Conservation (phyloP, 495 filamentous ascomycete species). For the Lasiosphaeria hispida region DNA sequence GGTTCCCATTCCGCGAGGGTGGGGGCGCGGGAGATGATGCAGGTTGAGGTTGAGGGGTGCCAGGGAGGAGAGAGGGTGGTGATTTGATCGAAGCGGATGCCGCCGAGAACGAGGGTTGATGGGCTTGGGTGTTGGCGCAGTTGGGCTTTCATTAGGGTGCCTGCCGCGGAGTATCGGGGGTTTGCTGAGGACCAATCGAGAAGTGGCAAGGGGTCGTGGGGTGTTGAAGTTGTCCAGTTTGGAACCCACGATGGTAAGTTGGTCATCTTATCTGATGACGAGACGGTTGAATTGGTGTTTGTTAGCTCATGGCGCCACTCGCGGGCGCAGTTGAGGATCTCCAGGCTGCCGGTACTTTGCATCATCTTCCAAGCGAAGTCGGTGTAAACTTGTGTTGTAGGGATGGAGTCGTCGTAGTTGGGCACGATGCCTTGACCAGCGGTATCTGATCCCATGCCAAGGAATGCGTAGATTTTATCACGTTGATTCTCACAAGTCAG, state of each 20-base stretch:
- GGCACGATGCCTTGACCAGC: neutral
- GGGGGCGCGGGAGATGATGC: neutral
- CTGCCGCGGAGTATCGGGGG: neutral
- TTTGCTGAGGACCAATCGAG: neutral
- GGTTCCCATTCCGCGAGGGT: neutral
- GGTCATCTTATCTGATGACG: neutral
- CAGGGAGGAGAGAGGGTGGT: neutral
- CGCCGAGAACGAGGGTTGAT: neutral
- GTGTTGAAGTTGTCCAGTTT: neutral
- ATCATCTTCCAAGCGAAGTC: neutral
- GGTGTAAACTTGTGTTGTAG: neutral
- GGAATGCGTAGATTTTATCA: neutral
- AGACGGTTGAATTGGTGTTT: too few species aligned
- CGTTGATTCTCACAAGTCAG: neutral
- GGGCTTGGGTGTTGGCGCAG: neutral
- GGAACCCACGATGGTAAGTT: neutral
- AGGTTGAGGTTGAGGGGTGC: neutral
- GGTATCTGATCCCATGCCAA: neutral
- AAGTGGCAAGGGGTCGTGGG: neutral
- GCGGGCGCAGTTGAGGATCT: neutral
- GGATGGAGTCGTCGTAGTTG: neutral
- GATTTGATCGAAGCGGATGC: constrained; percentile 1
- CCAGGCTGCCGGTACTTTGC: neutral
- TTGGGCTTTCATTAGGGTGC: neutral
- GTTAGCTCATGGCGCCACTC: neutral